Percentiles rank a stretch among this genome's conserved stretches.
phyloP scores from a whole-genome alignment of 2,329 filamentous ascomycete species.

The Colletotrichum brevisporum region DNA sequence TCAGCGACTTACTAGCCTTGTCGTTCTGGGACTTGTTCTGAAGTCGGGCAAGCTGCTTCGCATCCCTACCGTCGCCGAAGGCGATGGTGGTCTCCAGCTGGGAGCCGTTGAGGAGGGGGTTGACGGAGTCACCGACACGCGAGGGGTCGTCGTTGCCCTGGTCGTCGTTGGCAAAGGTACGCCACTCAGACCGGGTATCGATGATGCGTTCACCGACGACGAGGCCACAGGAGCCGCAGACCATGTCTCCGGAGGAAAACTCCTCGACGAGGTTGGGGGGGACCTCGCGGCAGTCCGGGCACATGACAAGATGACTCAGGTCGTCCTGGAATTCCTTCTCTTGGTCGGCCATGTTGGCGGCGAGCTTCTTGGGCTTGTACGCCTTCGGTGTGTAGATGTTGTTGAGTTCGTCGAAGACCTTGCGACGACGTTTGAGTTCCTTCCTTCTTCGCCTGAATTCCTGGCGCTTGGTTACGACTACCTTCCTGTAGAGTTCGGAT shows the following conservation, averaged over 20 bases:
- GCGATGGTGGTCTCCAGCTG: constrained; percentile 92
- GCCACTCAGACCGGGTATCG: constrained; percentile 97
- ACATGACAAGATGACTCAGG: constrained; percentile 87
- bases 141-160: constrained; percentile 96
- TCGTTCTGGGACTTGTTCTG: constrained; percentile 87
- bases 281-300: constrained; percentile 89
- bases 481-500: constrained; percentile 41
- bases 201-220: constrained; percentile 93
- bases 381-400: constrained; percentile 60
- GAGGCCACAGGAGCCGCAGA: constrained; percentile 91
- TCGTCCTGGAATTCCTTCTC: constrained; percentile 78
- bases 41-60: constrained; percentile 83
- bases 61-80: constrained; percentile 80
- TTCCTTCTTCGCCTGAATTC: constrained; percentile 51
- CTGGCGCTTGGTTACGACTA: constrained; percentile 51
- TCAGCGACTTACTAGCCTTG: constrained; percentile 85
- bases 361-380: constrained; percentile 63
- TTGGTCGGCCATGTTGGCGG: constrained; percentile 47
- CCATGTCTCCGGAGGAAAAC: constrained; percentile 91
- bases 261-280: constrained; percentile 96
- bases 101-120: constrained; percentile 89
- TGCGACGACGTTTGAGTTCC: constrained; percentile 53
- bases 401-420: constrained; percentile 56
- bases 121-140: constrained; percentile 95
- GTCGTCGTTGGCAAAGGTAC: constrained; percentile 98